phyloP scores from a whole-genome alignment of 192 early-diverging fungal species.

The Gaertneriomyces semiglobifer region DNA sequence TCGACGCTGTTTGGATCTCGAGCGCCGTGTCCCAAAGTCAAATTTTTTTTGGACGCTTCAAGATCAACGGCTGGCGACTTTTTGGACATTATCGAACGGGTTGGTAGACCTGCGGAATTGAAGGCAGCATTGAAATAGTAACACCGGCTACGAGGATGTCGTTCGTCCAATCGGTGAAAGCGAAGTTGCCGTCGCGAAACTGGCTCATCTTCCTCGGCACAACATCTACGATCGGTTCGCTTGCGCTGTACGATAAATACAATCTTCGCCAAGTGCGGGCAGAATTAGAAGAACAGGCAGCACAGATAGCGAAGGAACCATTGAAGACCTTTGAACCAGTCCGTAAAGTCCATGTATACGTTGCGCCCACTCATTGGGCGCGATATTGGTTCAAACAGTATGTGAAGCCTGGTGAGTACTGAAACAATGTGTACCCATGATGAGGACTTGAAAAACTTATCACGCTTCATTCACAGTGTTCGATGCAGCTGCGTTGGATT shows the following conservation, averaged over 20 bases:
- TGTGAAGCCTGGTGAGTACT: slow-evolving; percentile 38
- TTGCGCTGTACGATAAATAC: slow-evolving; percentile 32
- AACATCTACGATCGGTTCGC: neutral
- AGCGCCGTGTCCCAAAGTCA: too few relatives aligned
- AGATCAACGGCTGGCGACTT: too few relatives aligned
- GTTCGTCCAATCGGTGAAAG: slow-evolving; percentile 4
- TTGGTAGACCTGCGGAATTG: too few relatives aligned
- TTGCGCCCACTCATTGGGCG: slow-evolving; percentile 37
- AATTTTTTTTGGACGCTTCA: too few relatives aligned
- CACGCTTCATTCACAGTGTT: slow-evolving; percentile 28
- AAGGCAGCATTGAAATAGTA: too few relatives aligned
- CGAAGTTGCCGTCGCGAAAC: slow-evolving; percentile 24
- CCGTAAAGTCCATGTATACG: slow-evolving; percentile 31
- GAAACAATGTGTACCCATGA: neutral
- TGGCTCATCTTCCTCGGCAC: slow-evolving; percentile 33
- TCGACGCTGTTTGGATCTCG: too few relatives aligned
- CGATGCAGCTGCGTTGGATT: slow-evolving; percentile 44
- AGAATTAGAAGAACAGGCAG: slow-evolving; percentile 13
- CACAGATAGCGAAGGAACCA: slow-evolving; percentile 15
- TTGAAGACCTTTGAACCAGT: slow-evolving; percentile 15
- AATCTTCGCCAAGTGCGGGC: slow-evolving; percentile 10
- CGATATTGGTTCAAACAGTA: slow-evolving; percentile 43
- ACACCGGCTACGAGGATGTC: slow-evolving; percentile 3
- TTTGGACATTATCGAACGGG: too few relatives aligned
- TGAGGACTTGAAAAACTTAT: too few relatives aligned